Evolutionary conservation across 2,329 filamentous ascomycete species (phyloP).

Genomic region (Colletotrichum cuscutae): DNA sequence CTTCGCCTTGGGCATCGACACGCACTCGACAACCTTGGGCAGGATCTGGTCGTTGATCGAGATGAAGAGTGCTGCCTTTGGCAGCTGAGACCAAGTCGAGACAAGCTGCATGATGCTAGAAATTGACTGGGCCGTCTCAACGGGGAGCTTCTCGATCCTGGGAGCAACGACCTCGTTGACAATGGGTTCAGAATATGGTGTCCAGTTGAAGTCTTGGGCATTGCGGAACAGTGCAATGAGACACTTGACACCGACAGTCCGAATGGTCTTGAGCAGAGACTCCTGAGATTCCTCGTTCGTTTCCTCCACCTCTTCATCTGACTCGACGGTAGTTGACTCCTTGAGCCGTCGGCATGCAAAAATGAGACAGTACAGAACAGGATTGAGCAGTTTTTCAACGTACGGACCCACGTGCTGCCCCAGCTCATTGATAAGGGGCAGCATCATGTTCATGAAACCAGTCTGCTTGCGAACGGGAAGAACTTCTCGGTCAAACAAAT

Average conservation of each 20-base stretch:
- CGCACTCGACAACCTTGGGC: slow-evolving; percentile 75
- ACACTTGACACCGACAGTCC: slow-evolving; percentile 83
- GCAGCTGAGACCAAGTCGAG: slow-evolving; percentile 79
- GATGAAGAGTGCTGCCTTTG: slow-evolving; percentile 76
- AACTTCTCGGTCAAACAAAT: slow-evolving; percentile 66
- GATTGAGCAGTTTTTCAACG: slow-evolving; percentile 75
- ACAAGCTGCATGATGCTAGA: slow-evolving; percentile 86
- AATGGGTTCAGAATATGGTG: slow-evolving; percentile 74
- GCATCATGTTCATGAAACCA: slow-evolving; percentile 91
- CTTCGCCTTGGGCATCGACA: slow-evolving; percentile 79
- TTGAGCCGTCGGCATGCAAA: slow-evolving; percentile 71
- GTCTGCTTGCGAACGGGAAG: slow-evolving; percentile 82
- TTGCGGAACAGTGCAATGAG: slow-evolving; percentile 82
- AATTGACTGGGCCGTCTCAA: slow-evolving; percentile 89
- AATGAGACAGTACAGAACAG: slow-evolving; percentile 84
- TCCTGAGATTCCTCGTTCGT: slow-evolving; percentile 55
- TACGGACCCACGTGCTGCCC: slow-evolving; percentile 78
- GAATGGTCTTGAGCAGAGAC: slow-evolving; percentile 73
- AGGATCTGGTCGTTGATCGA: slow-evolving; percentile 71
- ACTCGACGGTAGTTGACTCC: slow-evolving; percentile 46
- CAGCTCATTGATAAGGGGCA: slow-evolving; percentile 86
- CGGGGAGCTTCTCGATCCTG: slow-evolving; percentile 79
- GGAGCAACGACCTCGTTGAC: slow-evolving; percentile 81
- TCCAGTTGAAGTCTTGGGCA: slow-evolving; percentile 77
- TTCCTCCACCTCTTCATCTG: slow-evolving; percentile 50